Conservation (phyloP, 441 rosid species). For the Gossypium aridum region DNA sequence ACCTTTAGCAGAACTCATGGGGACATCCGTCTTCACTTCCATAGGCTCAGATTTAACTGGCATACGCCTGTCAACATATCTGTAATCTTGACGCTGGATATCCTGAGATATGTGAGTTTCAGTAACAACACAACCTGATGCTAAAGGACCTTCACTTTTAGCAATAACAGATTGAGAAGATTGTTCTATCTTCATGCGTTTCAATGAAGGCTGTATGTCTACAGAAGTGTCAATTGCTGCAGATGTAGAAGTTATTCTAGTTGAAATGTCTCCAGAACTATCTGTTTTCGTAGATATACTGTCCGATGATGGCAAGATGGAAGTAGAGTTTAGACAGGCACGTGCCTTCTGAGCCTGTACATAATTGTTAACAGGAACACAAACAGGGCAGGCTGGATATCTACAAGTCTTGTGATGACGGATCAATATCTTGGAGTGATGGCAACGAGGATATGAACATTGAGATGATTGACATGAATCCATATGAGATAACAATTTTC, state of each 20-base stretch:
- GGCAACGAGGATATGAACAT: constrained; percentile 83
- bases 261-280: constrained; percentile 41
- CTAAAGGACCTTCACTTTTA: constrained; percentile 45
- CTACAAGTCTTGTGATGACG: constrained; percentile 66
- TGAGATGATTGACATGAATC: constrained; percentile 54
- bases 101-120: constrained; percentile 46
- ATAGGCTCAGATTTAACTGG: constrained; percentile 52
- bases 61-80: constrained; percentile 32
- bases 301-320: constrained; percentile 29
- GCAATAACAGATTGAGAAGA: constrained; percentile 42
- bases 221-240: constrained; percentile 45
- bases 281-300: constrained; percentile 39
- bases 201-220: constrained; percentile 68
- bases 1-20: constrained; percentile 46
- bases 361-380: constrained; percentile 76
- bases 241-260: constrained; percentile 35
- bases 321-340: constrained; percentile 36
- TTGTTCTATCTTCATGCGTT: constrained; percentile 87
- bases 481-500: constrained; percentile 79
- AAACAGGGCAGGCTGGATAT: constrained; percentile 84
- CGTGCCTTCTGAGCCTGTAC: constrained; percentile 48
- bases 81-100: constrained; percentile 44
- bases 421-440: constrained; percentile 64
- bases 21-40: constrained; percentile 62
- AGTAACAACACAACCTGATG: constrained; percentile 31